Evolutionary conservation across 495 filamentous ascomycete species (phyloP), one percentile per base, ranked within the genome.

Genomic region (Margaritispora aquatica): DNA sequence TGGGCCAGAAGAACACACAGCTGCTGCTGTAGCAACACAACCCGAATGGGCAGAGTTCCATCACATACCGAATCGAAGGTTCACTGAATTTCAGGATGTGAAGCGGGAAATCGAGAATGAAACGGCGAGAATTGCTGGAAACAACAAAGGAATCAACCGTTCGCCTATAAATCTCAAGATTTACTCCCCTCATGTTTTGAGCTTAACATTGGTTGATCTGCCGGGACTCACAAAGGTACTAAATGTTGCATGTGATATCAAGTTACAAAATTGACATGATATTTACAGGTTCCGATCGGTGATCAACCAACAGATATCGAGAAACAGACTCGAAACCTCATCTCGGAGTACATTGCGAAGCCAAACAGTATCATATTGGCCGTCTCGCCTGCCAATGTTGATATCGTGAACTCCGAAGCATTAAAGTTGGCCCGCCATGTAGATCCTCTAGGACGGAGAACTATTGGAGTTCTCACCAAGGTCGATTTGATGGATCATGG

Each of bases 401-500:
- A 97, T 67, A 83, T 99, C 64, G 94, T 99, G 71, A 99, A 99
- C 73, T 97, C 95, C 26, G 94, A 99, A 72, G 92, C 94, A 10
- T 75, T 99, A 63, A 99, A 99, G 71, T 88, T 99, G 52, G 94
- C 94, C 57, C 84, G 94, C 21, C 90, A 97, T 82, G 94, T 99
- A 49, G 94, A 99, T 73, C 88, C 94, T 15, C 88, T 96, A 72
- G 95, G 94, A 27, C 82, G 89, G 66, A 84, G 94, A 71, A 99
- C 94, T 9, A 97, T 99, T 66, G 94, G 94, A 47, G 95, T 99
- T 49, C 80, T 99, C 57, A 97, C 94, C 19, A 99, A 99, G 74
- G 79, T 97, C 63, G 94, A 99, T 70, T 78, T 99, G 34, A 99
- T 99, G 94, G 94, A 99, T 68, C 94, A 99, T 69, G 94, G 94